Percentiles rank a stretch among this genome's conserved stretches.
These are phyloP conservation scores for Leucosporidium scottii DNA, from an alignment of 768 basidiomycete species.

Conservation along the genomic window DNA sequence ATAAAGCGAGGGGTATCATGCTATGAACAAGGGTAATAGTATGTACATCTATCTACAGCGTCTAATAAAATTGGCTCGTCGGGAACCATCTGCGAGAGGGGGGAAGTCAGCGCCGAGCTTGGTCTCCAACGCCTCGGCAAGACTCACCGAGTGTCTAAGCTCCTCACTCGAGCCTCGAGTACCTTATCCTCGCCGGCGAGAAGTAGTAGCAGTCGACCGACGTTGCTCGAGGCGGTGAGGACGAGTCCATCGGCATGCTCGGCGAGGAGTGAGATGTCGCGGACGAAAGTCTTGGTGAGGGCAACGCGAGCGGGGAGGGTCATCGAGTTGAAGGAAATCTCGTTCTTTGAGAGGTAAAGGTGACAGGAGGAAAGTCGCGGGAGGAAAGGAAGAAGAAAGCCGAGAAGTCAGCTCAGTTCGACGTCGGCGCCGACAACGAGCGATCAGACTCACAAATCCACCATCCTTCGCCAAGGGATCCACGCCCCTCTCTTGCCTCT, in stretches of 20 bases:
- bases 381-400: background rate
- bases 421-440: too few relatives aligned
- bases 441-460: background rate
- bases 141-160: constrained; percentile 26
- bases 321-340: constrained; percentile 26
- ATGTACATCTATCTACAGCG: too few relatives aligned
- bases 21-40: too few relatives aligned
- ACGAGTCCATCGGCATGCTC: constrained; percentile 31
- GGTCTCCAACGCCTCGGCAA: background rate
- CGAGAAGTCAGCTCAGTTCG: too few relatives aligned
- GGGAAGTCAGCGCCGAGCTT: background rate
- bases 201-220: constrained; percentile 32
- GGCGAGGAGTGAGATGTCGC: constrained; percentile 33
- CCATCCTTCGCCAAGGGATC: background rate
- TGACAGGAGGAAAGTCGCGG: background rate
- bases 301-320: constrained; percentile 14
- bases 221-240: constrained; percentile 32
- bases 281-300: constrained; percentile 22
- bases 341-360: constrained; percentile 11
- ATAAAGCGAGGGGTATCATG: too few relatives aligned
- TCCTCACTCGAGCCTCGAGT: constrained; percentile 7
- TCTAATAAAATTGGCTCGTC: constrained; percentile 10
- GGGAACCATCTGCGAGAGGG: constrained; percentile 26
- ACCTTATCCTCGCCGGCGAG: constrained; percentile 15
- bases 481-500: background rate